Conservation (phyloP, 2,329 filamentous ascomycete species). For the Claviceps maximensis region DNA sequence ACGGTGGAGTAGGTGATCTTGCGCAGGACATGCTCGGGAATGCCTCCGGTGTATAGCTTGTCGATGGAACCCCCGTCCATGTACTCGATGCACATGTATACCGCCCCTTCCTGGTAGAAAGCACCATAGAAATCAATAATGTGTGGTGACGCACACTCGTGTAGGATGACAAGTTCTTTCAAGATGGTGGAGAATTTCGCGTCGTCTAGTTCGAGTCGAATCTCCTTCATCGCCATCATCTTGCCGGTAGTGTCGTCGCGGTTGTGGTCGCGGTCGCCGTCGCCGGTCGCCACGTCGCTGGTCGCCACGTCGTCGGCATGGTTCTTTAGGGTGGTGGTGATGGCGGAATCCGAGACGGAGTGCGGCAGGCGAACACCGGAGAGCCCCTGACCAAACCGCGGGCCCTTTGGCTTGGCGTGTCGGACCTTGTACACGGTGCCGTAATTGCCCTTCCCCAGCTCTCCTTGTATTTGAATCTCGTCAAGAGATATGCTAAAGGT, state of each 20-base stretch:
- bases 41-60: constrained; percentile 81
- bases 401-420: constrained; percentile 54
- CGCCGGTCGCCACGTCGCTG: constrained; percentile 14
- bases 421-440: constrained; percentile 95
- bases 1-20: constrained; percentile 87
- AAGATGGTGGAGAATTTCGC: constrained; percentile 94
- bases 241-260: constrained; percentile 47
- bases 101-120: constrained; percentile 96
- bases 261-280: constrained; percentile 13
- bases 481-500: constrained; percentile 91
- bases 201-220: constrained; percentile 87
- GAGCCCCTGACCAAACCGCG: constrained; percentile 46
- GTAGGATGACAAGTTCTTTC: constrained; percentile 92
- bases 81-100: constrained; percentile 98
- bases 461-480: constrained; percentile 83
- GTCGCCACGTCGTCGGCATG: constrained; percentile 16
- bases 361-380: constrained; percentile 30
- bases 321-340: constrained; percentile 15
- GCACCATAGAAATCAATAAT: constrained; percentile 99
- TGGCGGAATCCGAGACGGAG: constrained; percentile 22
- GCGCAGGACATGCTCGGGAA: constrained; percentile 74
- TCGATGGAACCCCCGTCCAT: constrained; percentile 99
- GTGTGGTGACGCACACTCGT: constrained; percentile 87
- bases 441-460: constrained; percentile 95
- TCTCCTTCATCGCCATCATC: constrained; percentile 99